Evolutionary conservation across 495 filamentous ascomycete genomes (phyloP), one percentile per base, ranked within the genome.

Genomic region (Talaromyces adpressus): DNA sequence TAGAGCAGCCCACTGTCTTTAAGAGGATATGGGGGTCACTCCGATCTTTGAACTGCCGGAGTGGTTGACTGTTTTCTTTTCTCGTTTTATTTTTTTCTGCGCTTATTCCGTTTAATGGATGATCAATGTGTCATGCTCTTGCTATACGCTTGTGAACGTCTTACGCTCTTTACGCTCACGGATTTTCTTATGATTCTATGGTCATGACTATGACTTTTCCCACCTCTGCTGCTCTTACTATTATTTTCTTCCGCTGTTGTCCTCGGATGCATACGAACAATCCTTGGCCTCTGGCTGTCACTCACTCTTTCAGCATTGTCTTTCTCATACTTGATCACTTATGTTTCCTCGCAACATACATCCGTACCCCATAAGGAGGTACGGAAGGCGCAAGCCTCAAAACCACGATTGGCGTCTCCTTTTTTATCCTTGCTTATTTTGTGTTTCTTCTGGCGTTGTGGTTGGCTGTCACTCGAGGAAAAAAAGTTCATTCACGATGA

Each of bases 1-100:
- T 69, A 18, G 53, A 65, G 3, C 69, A 68, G 3, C 64, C 66
- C 6, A 68, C 68, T 9, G 57, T 75, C 8, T 70, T 69, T 57
- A 72, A 71, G 63, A 68, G 72, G 16, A 59, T 74, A 9, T 74
- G 72, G 72, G 69, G 70, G 16, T 71, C 69, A 1, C 57, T 74
- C 61, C 67, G 70, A 14, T 67, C 71, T 12, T 64, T 74, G 4
- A 64, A 67, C 23, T 74, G 72, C 45, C 67, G 70, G 52, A 64
- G 63, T 14, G 65, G 70, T 27, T 45, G 49, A 63, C 27, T 27
- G 14, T 20, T 34, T 1, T 54, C 39, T 23, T 11, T 6, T 27
- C 25, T 22, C 29, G 14, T 32, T 2, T 61, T 29, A 2, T 2
- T 61, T 2, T 23, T 36, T 36, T 63, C 57, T 30, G 32, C 45